phyloP scores from a whole-genome alignment of 1,139 yeast genomes.

The Pichia inconspicua region DNA sequence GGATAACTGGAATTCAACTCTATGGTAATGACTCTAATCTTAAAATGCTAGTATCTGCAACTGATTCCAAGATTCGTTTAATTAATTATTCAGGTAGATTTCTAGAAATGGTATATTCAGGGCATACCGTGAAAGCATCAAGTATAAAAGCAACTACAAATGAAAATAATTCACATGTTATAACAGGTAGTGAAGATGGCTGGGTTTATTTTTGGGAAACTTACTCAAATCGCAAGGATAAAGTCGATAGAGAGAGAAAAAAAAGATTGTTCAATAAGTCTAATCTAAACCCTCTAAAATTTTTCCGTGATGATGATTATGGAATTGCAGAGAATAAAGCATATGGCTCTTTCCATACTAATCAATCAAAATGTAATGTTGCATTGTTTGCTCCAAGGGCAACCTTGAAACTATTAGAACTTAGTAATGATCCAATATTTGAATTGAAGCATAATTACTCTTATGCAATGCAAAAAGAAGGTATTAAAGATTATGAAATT shows the following conservation, averaged over 20 bases:
- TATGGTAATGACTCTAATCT: no score
- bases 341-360: slow-evolving; percentile 70
- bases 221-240: slow-evolving; percentile 11
- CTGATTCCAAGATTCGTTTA: slow-evolving; percentile 71
- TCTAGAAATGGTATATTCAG: slow-evolving; percentile 64
- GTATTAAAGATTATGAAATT: slow-evolving; percentile 20
- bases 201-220: slow-evolving; percentile 64
- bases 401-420: slow-evolving; percentile 55
- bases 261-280: slow-evolving; percentile 16
- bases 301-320: slow-evolving; percentile 27
- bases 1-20: slow-evolving; percentile 37
- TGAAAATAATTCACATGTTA: slow-evolving; percentile 45
- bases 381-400: slow-evolving; percentile 75
- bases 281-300: slow-evolving; percentile 28
- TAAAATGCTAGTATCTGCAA: slow-evolving; percentile 40
- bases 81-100: slow-evolving; percentile 50
- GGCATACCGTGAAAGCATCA: slow-evolving; percentile 61
- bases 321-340: slow-evolving; percentile 37
- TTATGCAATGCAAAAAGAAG: slow-evolving; percentile 10
- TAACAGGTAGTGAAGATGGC: slow-evolving; percentile 62
- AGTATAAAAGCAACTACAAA: slow-evolving; percentile 63
- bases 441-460: slow-evolving; percentile 41
- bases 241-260: slow-evolving; percentile 9
- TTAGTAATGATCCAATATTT: slow-evolving; percentile 72
- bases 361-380: slow-evolving; percentile 62